phyloP scores from a whole-genome alignment of 2,329 filamentous ascomycete species.

The Apiospora sp. region DNA sequence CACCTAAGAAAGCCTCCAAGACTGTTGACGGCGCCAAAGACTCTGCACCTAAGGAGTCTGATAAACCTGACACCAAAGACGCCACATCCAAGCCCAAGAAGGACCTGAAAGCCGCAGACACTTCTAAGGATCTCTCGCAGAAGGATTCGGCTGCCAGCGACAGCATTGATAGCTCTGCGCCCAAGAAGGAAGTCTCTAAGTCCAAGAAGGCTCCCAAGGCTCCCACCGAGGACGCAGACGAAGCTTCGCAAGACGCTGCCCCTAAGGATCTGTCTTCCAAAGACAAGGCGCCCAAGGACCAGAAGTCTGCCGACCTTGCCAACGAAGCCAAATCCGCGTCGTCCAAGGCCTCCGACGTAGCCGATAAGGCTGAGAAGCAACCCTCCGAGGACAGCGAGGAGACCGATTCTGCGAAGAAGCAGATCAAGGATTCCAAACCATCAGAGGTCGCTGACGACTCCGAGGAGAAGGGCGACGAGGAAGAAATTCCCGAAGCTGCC shows the following conservation, averaged over 20 bases:
- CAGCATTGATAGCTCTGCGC: background rate
- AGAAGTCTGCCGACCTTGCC: background rate
- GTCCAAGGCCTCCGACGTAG: background rate
- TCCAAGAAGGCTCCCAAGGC: background rate
- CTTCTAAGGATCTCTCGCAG: background rate
- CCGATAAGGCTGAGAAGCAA: background rate
- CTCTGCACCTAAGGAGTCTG: background rate
- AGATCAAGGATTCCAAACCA: too few species aligned
- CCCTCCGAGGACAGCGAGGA: background rate
- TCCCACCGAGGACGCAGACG: background rate
- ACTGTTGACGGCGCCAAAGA: background rate
- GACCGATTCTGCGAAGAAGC: background rate
- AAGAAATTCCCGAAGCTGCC: background rate
- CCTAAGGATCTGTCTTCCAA: background rate
- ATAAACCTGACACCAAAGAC: background rate
- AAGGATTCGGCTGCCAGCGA: background rate
- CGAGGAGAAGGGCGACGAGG: background rate
- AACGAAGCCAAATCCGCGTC: background rate
- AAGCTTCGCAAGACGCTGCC: background rate
- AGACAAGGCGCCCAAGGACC: constrained; percentile 4
- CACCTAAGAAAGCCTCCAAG: constrained; percentile 1
- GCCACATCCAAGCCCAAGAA: background rate
- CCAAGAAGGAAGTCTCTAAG: constrained; percentile 1
- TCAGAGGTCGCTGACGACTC: background rate
- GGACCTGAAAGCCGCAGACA: background rate